phyloP scores from a whole-genome alignment of 306 rosid species.

The Vigna mungo region DNA sequence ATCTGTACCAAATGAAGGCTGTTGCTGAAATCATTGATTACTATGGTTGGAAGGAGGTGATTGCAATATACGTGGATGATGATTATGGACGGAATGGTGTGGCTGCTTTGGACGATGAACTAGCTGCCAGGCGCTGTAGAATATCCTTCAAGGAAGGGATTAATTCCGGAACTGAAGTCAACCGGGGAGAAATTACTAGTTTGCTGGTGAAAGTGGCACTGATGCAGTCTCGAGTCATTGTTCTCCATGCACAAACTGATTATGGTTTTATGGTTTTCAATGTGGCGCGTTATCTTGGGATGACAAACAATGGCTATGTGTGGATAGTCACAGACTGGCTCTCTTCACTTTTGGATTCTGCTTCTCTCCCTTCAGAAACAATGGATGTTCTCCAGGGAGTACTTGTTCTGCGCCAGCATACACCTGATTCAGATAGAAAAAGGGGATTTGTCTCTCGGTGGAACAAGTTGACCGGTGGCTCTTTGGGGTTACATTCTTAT shows the following conservation, averaged over 20 bases:
- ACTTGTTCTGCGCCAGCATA: conserved; percentile 80
- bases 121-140: conserved; percentile 73
- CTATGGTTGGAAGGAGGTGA: conserved; percentile 89
- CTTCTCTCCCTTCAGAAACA: conserved; percentile 52
- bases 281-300: conserved; percentile 79
- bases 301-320: conserved; percentile 83
- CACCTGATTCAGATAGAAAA: conserved; percentile 79
- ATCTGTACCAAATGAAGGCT: conserved; percentile 85
- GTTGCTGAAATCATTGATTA: conserved; percentile 74
- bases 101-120: conserved; percentile 71
- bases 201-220: conserved; percentile 73
- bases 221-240: conserved; percentile 83
- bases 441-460: conserved; percentile 72
- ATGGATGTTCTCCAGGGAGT: conserved; percentile 76
- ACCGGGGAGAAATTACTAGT: conserved; percentile 61
- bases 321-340: conserved; percentile 99
- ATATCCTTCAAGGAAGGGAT: conserved; percentile 76
- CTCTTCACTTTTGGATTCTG: conserved; percentile 73
- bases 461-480: conserved; percentile 74
- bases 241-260: conserved; percentile 81
- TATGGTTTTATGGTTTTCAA: conserved; percentile 70
- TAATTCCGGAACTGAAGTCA: conserved; percentile 52
- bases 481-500: conserved; percentile 80
- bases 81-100: conserved; percentile 88
- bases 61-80: conserved; percentile 79